Evolutionary conservation across 108 stramenopile species (phyloP), one percentile per base, ranked within the genome.

Genomic region (Bacterosira constricta): DNA sequence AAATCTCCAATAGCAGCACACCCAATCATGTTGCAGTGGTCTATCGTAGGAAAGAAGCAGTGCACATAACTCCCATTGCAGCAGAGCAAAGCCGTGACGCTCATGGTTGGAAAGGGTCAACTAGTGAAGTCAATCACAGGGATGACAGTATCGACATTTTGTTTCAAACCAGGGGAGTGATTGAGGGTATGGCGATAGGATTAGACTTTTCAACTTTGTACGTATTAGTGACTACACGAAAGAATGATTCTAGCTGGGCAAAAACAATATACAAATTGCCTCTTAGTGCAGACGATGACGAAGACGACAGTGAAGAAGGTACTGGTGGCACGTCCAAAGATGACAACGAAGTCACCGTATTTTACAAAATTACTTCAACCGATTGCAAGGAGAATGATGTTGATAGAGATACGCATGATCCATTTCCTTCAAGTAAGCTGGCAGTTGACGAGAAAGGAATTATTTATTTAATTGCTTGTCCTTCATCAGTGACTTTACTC

Each of bases 81-180:
- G 88, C 86, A 3, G 46, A 74, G 36, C 52, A 72, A 36, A 87
- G 86, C 71, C 87, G 91, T 21, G 47, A 78, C 12, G 91, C 91
- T 2, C 91, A 92, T 79, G 61, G 50, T 15, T 90, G 89, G 88
- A 84, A 12, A 20, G 7, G 56, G 12, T 51, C 73, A 4, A 53
- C 68, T 8, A 37, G 18, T 47, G 18, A 32, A 32, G 54, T 59
- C 53, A 59, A 54, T 64, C 38, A 57, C 50, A 32, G 20, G 35
- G 71, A 82, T 21, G 38, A 63, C 32, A 21, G 17, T 4, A 23
- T 81, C 39, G 77, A 84, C 11, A 45, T 75, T 31, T 26, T 77
- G 17, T 81, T 81, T 60, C 53, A 54, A 44, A 46, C 23, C 2
- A 30, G 35, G 46, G 83, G 67, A 12, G 35, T 17, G 55, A 75